Conservation (phyloP, 768 basidiomycete species). For the Naganishia antarctica region DNA sequence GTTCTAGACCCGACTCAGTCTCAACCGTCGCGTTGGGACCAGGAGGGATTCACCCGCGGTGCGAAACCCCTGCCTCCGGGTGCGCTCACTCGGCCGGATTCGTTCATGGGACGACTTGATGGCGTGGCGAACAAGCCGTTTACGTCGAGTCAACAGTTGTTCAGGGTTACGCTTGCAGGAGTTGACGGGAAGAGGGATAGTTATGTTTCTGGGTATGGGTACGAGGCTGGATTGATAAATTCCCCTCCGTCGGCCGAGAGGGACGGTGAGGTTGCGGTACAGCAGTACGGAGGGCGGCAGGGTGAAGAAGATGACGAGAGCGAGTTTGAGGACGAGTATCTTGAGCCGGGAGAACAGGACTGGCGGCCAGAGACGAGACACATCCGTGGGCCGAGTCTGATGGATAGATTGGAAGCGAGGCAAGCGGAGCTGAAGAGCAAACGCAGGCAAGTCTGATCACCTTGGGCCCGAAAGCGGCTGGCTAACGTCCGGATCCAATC, state of each 20-base stretch:
- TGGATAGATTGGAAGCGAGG: constrained; percentile 78
- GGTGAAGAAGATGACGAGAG: constrained; percentile 48
- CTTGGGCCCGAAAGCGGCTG: no score
- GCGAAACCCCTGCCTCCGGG: constrained; percentile 73
- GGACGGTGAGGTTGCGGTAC: constrained; percentile 60
- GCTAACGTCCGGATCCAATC: no score
- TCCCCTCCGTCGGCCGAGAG: constrained; percentile 56
- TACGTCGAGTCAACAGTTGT: constrained; percentile 74
- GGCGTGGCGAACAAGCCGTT: constrained; percentile 72
- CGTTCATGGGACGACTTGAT: constrained; percentile 57
- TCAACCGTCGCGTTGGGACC: constrained; percentile 49
- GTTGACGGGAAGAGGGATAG: constrained; percentile 67
- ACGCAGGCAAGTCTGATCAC: constrained; percentile 61
- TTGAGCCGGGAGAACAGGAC: constrained; percentile 31
- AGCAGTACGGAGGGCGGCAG: constrained; percentile 49
- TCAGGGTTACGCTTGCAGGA: constrained; percentile 66
- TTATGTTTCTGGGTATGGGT: constrained; percentile 55
- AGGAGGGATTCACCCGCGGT: constrained; percentile 62
- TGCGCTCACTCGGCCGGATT: constrained; percentile 56
- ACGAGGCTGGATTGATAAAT: constrained; percentile 1
- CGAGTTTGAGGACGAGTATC: constrained; percentile 35
- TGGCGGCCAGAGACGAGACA: constrained; percentile 22
- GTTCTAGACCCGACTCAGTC: constrained; percentile 48
- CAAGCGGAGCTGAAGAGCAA: constrained; percentile 77
- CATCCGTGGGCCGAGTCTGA: constrained; percentile 58